Evolutionary conservation across 2,329 filamentous ascomycete species (phyloP).

Genomic region (Zymoseptoria passerinii): DNA sequence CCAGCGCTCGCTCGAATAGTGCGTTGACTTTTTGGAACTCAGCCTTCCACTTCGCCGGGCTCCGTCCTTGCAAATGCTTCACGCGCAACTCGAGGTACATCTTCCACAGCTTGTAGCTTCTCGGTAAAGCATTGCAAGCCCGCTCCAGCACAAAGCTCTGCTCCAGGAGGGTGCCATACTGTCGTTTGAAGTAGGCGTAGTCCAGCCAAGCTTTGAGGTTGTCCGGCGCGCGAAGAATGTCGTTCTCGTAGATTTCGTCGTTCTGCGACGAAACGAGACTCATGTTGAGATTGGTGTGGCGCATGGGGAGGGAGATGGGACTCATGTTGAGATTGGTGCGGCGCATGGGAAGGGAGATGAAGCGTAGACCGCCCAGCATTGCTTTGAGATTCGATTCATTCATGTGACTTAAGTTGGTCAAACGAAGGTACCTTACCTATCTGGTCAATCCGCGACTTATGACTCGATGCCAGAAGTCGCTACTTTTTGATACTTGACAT

Average conservation of each 20-base stretch:
- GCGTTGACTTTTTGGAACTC: constrained; percentile 93
- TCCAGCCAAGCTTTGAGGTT: constrained; percentile 91
- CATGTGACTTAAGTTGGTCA: too few relatives aligned
- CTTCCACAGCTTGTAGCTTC: constrained; percentile 98
- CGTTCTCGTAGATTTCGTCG: constrained; percentile 93
- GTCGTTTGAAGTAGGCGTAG: constrained; percentile 84
- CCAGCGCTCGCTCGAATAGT: constrained; percentile 84
- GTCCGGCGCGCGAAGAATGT: constrained; percentile 75
- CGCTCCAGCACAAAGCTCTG: constrained; percentile 84
- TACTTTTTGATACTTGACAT: too few relatives aligned
- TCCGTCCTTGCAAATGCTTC: constrained; percentile 59
- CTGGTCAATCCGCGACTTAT: too few relatives aligned
- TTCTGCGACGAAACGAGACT: constrained; percentile 37
- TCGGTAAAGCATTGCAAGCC: constrained; percentile 78
- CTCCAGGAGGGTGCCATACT: constrained; percentile 76
- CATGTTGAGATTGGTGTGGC: not conserved
- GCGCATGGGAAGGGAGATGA: not conserved
- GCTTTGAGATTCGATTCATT: not conserved
- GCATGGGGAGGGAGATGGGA: constrained; percentile 8
- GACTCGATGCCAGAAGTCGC: too few relatives aligned
- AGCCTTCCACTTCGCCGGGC: constrained; percentile 66
- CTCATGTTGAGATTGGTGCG: constrained; percentile 2
- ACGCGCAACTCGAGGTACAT: constrained; percentile 83
- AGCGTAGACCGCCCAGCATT: not conserved
- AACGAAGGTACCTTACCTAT: too few relatives aligned